Base-by-base conservation (phyloP, 2,329 filamentous ascomycete genomes). In the Xylariaceae sp. region DNA sequence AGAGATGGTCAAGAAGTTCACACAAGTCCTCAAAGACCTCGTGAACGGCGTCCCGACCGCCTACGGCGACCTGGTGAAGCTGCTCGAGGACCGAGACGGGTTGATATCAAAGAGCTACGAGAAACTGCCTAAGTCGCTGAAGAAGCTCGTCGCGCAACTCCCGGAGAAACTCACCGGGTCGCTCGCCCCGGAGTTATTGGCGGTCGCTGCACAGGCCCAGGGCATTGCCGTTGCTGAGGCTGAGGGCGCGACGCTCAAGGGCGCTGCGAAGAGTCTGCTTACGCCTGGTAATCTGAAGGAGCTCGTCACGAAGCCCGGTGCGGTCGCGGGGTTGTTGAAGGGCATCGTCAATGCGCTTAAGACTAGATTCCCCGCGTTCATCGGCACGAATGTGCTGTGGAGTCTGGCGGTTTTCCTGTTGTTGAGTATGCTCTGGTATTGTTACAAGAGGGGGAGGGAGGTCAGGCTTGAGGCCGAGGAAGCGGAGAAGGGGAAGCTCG, bases 391-490 rank as follows among this genome's bases (percentile, higher is more conserved):
- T 68, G 85, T 96, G 15, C 76, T 97, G 14, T 89, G 95, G 83
- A 94, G 89, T 55, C 74, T 97, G 57, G 90, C 89, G 0, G 73
- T 97, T 1, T 95, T 95, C 63, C 76, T 97, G 47, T 78, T 97
- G 14, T 80, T 99, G 49, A 94, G 96, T 65, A 89, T 95, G 40
- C 85, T 97, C 61, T 99, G 92, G 91, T 99, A 97, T 72, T 97
- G 91, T 72, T 87, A 97, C 71, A 97, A 97, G 74, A 87, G 94
- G 47, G 94, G 94, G 36, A 83, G 83, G 40, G 92, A 99, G 72
- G 85, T 84, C 6, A 82, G 94, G 44, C 80, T 97, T 11, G 85
- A 87, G 64, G 81, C 68, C 44, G 78, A 82, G 62, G 71, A 71
- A 45, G 58, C 67, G 1, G 68, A 64, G 11, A 60, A 51, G 10